phyloP scores from a whole-genome alignment of 192 early-diverging fungal genomes.

The Coemansia sp. region DNA sequence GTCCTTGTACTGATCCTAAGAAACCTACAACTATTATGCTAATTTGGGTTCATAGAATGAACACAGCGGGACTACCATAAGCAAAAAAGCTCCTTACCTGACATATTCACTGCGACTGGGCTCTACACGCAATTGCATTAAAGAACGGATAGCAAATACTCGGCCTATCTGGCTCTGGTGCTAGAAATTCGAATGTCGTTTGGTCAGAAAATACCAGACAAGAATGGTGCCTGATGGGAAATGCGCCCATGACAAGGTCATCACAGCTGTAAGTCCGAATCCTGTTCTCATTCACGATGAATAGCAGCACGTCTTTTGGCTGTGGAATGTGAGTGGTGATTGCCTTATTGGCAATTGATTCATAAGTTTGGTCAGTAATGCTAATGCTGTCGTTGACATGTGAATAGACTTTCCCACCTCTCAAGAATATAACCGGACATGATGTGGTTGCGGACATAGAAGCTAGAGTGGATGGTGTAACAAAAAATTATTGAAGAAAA shows the following conservation, averaged over 20 bases:
- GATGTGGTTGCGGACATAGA: neutral
- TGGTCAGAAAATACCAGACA: neutral
- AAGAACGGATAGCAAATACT: conserved; percentile 1
- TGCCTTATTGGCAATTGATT: neutral
- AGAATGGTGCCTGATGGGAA: neutral
- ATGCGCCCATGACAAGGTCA: neutral
- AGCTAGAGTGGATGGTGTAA: neutral
- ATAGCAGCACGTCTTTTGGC: neutral
- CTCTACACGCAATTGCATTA: neutral
- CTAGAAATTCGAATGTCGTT: neutral
- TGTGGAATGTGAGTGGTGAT: neutral
- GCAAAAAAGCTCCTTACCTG: neutral
- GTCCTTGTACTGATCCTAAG: too few relatives aligned
- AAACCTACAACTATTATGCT: neutral
- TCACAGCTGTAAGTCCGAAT: neutral
- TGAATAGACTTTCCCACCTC: neutral
- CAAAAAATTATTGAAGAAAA: neutral
- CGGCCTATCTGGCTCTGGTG: neutral
- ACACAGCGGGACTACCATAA: neutral
- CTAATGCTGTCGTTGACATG: neutral
- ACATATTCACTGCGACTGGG: neutral
- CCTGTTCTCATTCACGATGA: neutral
- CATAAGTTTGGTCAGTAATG: neutral
- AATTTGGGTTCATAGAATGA: neutral
- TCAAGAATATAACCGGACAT: neutral